Conservation (phyloP, 2,329 filamentous ascomycete genomes). For the Paecilomyces sp. region DNA sequence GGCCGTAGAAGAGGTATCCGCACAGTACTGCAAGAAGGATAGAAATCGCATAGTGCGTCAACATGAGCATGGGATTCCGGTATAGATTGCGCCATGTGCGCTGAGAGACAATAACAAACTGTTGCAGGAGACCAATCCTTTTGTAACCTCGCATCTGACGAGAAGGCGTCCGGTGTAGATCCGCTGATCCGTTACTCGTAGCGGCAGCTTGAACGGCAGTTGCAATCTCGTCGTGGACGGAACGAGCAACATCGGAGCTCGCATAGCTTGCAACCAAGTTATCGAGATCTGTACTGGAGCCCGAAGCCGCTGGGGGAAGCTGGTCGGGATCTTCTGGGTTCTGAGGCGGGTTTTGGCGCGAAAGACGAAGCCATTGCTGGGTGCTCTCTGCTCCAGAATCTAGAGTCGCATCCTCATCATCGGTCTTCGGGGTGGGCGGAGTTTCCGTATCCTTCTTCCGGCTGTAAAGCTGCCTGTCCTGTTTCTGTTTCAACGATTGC, state of each 20-base stretch:
- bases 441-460: constrained; percentile 60
- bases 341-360: constrained; percentile 49
- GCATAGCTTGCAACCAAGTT: constrained; percentile 68
- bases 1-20: constrained; percentile 90
- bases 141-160: constrained; percentile 68
- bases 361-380: constrained; percentile 55
- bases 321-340: constrained; percentile 63
- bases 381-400: constrained; percentile 45
- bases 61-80: constrained; percentile 94
- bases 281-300: constrained; percentile 69
- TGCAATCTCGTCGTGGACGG: constrained; percentile 71
- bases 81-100: constrained; percentile 97
- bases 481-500: constrained; percentile 74
- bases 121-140: constrained; percentile 68
- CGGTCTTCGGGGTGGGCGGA: constrained; percentile 55
- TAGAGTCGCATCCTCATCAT: constrained; percentile 51
- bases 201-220: constrained; percentile 58
- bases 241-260: constrained; percentile 67
- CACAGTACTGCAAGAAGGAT: constrained; percentile 91
- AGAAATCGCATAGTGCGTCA: constrained; percentile 95
- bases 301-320: constrained; percentile 51
- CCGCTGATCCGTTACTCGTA: constrained; percentile 59
- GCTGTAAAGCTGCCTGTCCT: constrained; percentile 86
- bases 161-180: constrained; percentile 48
- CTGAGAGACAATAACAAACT: constrained; percentile 83